Evolutionary conservation across 495 filamentous ascomycete species (phyloP), one percentile per base, ranked within the genome.

Genomic region (Penicillium turbatum): DNA sequence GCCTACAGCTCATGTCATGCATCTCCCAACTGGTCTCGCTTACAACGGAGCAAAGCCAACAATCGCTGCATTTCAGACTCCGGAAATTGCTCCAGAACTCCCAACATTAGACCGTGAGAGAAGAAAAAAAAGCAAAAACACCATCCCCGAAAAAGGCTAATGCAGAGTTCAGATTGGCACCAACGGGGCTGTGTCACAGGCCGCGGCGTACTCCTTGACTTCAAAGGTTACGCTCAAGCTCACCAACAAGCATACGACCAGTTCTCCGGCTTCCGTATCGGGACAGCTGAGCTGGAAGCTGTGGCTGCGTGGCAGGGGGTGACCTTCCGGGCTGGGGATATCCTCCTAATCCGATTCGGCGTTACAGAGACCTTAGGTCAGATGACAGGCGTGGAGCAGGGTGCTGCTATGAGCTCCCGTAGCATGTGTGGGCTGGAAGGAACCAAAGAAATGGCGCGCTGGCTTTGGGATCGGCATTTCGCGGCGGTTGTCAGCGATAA

Each of bases 21-120:
- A 79, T 54, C 71, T 76, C 35, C 65, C 70, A 1, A 70, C 74
- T 2, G 72, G 70, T 11, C 57, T 63, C 17, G 70, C 78, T 13
- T 86, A 86, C 60, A 87, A 87, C 61, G 79, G 78, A 35, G 39
- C 46, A 9, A 57, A 53, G 10, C 61, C 62, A 11, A 57, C 61
- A 5, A 38, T 58, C 6, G 39, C 56, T 12, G 30, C 38, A 15
- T 56, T 62, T 7, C 21, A 56, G 11, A 13, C 36, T 2, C 36
- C 40, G 11, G 13, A 37, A 27, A 15, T 26, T 16, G 19, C 7
- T 17, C 43, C 57, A 16, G 19, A 39, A 6, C 45, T 64, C 16
- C 64, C 53, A 41, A 63, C 54, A 4, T 27, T 76, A 9, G 59
- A 75, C 13, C 54, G 54, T 56, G 16, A 46, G 56, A n/a, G 26